Base-by-base conservation (phyloP, 208 protist species). In the Acanthamoeba sp. region DNA sequence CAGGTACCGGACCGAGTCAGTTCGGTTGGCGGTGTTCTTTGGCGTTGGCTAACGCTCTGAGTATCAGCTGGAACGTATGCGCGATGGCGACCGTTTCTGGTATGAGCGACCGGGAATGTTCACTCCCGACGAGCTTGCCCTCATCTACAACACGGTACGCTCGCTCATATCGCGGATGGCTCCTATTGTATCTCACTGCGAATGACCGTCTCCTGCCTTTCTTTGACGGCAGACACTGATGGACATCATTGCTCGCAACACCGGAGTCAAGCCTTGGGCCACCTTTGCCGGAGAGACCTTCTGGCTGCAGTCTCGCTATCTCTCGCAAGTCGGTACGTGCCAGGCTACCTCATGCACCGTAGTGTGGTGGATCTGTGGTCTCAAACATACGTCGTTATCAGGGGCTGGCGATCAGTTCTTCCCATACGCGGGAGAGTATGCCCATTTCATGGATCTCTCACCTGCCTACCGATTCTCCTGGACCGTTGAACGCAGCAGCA, bases 71-170 rank as follows among this genome's bases (percentile, higher is more conserved):
- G 24, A 94, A 40, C 62, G 89, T 4, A 45, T 95, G 45, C 55
- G 87, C 2, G 71, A 89, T 14, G 94, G 91, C 22, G 94, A 95
- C n/a, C 69, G 89, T 0, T 95, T 93, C 76, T 95, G 90, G 66
- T 95, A 59, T 27, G 91, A 95, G 59, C 57, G 87, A 12, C 29
- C 27, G 0, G 87, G 64, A 29, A 92, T 92, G 87, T 92, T 92
- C 36, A 92, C 45, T 50, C n/a, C 32, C 34, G 36, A 42, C 38
- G 87, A 92, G n/a, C 36, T 69, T 18, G 52, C 87, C 20, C 34
- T 52, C 6, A 76, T 92, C 29, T 92, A 92, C 64, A 76, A 71
- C 64, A 92, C 87, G 7, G 87, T 92, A 92, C 59, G 5, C 2
- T 76, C 20, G 14, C 14, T 34, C 62, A 22, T 36, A 69, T 10